Conservation (phyloP, 805 yeast genomes). For the Priceomyces carsonii region DNA sequence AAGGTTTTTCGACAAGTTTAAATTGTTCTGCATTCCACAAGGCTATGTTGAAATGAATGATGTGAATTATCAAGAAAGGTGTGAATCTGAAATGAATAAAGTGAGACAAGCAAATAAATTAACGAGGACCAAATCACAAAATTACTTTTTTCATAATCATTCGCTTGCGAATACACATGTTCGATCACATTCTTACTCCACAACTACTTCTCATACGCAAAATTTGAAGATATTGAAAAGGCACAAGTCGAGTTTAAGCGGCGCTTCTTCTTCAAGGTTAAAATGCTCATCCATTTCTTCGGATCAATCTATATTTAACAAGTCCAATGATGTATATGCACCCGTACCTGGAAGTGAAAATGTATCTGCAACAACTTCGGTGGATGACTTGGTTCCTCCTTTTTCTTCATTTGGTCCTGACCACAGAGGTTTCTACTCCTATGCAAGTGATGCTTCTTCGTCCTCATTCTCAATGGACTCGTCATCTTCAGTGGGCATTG, state of each 20-base stretch:
- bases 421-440: constrained; percentile 17
- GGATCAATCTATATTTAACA: constrained; percentile 18
- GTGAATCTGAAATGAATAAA: constrained; percentile 50
- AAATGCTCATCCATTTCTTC: constrained; percentile 25
- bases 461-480: constrained; percentile 29
- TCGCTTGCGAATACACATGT: constrained; percentile 13
- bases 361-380: constrained; percentile 8
- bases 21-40: constrained; percentile 67
- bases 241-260: constrained; percentile 25
- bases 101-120: constrained; percentile 44
- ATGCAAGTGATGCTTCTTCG: constrained; percentile 18
- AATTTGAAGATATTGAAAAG: constrained; percentile 32
- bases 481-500: constrained; percentile 28
- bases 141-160: constrained; percentile 16
- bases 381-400: constrained; percentile 30
- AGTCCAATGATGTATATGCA: constrained; percentile 8
- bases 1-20: constrained; percentile 62
- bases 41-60: constrained; percentile 83
- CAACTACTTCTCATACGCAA: constrained; percentile 26
- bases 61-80: constrained; percentile 28
- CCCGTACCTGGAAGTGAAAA: constrained; percentile 8
- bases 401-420: constrained; percentile 19
- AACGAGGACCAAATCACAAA: constrained; percentile 39
- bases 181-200: constrained; percentile 30
- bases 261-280: constrained; percentile 7